Evolutionary conservation across 192 early-diverging fungal species (phyloP).

Genomic region (Phycomyces nitens): DNA sequence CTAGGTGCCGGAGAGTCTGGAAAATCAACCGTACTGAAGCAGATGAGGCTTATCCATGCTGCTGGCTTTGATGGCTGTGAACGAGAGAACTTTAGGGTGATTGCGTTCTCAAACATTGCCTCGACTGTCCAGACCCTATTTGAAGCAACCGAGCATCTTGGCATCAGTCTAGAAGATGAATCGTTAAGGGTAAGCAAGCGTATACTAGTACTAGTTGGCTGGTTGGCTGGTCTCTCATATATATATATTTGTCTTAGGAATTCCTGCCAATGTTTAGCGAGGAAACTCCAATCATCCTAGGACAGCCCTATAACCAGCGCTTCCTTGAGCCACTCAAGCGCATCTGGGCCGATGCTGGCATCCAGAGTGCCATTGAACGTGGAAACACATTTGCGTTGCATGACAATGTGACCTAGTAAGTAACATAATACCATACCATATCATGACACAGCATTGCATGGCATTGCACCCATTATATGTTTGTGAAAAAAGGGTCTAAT

Average conservation of each 20-base stretch:
- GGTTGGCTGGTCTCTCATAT: not conserved
- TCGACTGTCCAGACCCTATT: constrained; percentile 48
- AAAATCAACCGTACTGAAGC: constrained; percentile 60
- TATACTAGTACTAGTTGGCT: constrained; percentile 3
- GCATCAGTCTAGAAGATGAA: not conserved
- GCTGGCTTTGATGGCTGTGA: constrained; percentile 45
- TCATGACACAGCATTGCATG: not conserved
- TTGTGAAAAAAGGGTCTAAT: not conserved
- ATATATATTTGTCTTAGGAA: too few relatives aligned
- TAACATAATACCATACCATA: not conserved
- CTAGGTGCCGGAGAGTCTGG: constrained; percentile 63
- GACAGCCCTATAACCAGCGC: constrained; percentile 38
- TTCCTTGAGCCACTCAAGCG: constrained; percentile 42
- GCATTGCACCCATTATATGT: not conserved
- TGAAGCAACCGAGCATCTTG: constrained; percentile 29
- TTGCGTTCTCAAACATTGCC: constrained; percentile 49
- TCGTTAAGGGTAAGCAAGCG: not conserved
- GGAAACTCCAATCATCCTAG: constrained; percentile 34
- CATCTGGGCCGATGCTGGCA: constrained; percentile 44
- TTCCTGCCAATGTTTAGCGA: constrained; percentile 28
- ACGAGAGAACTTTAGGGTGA: constrained; percentile 41
- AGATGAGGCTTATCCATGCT: constrained; percentile 56
- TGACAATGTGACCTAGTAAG: constrained; percentile 54
- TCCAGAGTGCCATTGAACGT: constrained; percentile 37
- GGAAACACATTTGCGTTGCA: constrained; percentile 47